Percentiles rank a stretch among this genome's conserved stretches.
phyloP scores from a whole-genome alignment of 805 yeast species.

The Candida xyloterini region DNA sequence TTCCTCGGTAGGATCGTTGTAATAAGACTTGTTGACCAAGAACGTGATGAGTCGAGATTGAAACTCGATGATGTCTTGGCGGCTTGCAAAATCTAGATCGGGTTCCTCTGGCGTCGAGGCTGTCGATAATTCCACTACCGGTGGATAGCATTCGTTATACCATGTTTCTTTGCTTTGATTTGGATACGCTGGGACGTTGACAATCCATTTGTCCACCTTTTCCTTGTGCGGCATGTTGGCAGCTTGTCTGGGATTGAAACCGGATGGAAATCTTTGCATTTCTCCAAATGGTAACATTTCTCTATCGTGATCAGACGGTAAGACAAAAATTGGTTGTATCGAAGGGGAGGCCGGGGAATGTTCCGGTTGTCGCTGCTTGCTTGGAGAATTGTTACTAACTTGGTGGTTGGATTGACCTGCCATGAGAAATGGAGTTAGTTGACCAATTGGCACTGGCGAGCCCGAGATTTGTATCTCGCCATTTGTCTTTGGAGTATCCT shows the following conservation, averaged over 20 bases:
- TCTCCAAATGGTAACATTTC: slow-evolving; percentile 10
- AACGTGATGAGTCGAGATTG: slow-evolving; percentile 54
- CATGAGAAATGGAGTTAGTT: slow-evolving; percentile 17
- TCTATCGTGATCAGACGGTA: slow-evolving; percentile 16
- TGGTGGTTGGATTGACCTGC: slow-evolving; percentile 17
- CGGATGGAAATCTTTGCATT: slow-evolving; percentile 38
- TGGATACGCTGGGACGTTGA: slow-evolving; percentile 48
- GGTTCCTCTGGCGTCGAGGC: slow-evolving; percentile 22
- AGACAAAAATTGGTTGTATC: slow-evolving; percentile 16
- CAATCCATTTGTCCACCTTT: slow-evolving; percentile 65
- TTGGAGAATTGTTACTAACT: slow-evolving; percentile 12
- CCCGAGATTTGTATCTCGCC: slow-evolving; percentile 14
- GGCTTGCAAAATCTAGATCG: slow-evolving; percentile 34
- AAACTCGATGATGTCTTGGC: slow-evolving; percentile 47
- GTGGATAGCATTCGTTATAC: slow-evolving; percentile 51
- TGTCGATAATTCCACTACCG: slow-evolving; percentile 35
- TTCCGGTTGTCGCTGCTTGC: slow-evolving; percentile 16
- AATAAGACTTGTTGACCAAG: slow-evolving; percentile 40
- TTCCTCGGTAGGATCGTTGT: slow-evolving; percentile 25
- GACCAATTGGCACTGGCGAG: slow-evolving; percentile 18
- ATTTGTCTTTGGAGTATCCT: slow-evolving; percentile 13
- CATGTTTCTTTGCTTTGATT: slow-evolving; percentile 26
- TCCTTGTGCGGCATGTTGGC: slow-evolving; percentile 64
- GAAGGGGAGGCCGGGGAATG: slow-evolving; percentile 15
- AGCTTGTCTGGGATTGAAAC: slow-evolving; percentile 60